A percentile compares a stretch with the other conserved stretches of the same genome.
These are phyloP conservation scores for Schrenkiella parvula DNA, from an alignment of 345 rosid species.

Conservation along the genomic window DNA sequence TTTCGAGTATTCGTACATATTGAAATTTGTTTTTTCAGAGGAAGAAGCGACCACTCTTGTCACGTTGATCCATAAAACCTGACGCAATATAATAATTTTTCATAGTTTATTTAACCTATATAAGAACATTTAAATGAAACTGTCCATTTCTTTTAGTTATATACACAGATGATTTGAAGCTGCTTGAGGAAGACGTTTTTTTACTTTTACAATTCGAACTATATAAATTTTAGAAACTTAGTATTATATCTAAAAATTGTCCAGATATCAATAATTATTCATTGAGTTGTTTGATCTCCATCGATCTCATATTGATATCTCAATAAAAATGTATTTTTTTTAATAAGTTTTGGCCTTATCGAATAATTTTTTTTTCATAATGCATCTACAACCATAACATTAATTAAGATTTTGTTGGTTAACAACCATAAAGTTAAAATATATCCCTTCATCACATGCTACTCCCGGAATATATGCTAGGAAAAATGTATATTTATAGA, in stretches of 20 bases:
- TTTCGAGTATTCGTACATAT: too few relatives aligned
- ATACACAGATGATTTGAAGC: too few relatives aligned
- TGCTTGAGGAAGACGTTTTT: too few relatives aligned
- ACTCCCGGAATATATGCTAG: neutral
- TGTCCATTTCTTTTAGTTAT: neutral
- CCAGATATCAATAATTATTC: too few relatives aligned
- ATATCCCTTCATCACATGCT: slow-evolving; percentile 23
- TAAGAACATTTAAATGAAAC: neutral
- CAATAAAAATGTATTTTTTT: neutral
- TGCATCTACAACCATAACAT: neutral
- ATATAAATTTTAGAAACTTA: neutral
- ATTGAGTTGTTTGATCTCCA: too few relatives aligned
- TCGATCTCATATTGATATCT: too few relatives aligned
- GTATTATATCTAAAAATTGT: neutral
- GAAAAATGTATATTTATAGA: neutral
- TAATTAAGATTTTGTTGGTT: neutral
- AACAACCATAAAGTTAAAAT: neutral
- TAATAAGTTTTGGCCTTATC: neutral
- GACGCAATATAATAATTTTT: neutral
- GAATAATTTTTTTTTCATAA: neutral
- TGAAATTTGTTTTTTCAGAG: too few relatives aligned
- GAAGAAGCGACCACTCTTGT: slow-evolving; percentile 19
- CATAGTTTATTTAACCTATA: neutral
- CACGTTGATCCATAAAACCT: slow-evolving; percentile 1
- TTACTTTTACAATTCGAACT: neutral